Evolutionary conservation across 305 asterid genomes (phyloP).

Genomic region (Fraxinus angustifolia): DNA sequence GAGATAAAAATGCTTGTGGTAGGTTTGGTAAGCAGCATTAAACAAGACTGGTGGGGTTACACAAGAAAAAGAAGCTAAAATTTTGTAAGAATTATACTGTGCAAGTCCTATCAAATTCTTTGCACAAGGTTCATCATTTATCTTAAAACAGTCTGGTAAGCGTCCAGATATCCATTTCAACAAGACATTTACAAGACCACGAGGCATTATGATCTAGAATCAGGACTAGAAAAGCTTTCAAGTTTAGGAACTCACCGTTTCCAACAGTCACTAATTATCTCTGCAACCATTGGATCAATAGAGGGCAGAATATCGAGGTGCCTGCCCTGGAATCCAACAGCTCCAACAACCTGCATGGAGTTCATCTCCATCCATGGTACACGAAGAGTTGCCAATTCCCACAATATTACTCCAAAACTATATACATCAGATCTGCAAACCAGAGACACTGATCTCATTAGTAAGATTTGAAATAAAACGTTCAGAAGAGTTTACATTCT

Average conservation of each 20-base stretch:
- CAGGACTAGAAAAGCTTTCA: not conserved
- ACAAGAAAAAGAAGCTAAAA: not conserved
- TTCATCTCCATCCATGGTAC: slow-evolving; percentile 56
- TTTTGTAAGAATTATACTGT: not conserved
- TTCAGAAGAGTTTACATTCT: not conserved
- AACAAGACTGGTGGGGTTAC: not conserved
- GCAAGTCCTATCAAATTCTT: not conserved
- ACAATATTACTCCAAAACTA: slow-evolving; percentile 54
- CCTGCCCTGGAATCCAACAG: slow-evolving; percentile 53
- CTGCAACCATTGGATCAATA: slow-evolving; percentile 45
- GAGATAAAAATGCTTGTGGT: not conserved
- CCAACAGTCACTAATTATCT: slow-evolving; percentile 49
- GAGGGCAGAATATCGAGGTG: slow-evolving; percentile 40
- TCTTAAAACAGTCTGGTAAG: not conserved
- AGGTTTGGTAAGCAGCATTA: not conserved
- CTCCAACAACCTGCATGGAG: slow-evolving; percentile 62
- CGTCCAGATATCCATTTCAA: not conserved
- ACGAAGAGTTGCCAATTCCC: slow-evolving; percentile 50
- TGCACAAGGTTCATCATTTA: not conserved
- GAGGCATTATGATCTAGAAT: not conserved
- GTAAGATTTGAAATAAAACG: not conserved
- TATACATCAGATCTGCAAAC: slow-evolving; percentile 51
- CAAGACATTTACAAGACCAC: not conserved
- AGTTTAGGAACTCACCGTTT: slow-evolving; percentile 32
- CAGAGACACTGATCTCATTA: not conserved